Evolutionary conservation across 331 rosid genomes (phyloP), one percentile per base, ranked within the genome.

Genomic region (Arachis monticola): DNA sequence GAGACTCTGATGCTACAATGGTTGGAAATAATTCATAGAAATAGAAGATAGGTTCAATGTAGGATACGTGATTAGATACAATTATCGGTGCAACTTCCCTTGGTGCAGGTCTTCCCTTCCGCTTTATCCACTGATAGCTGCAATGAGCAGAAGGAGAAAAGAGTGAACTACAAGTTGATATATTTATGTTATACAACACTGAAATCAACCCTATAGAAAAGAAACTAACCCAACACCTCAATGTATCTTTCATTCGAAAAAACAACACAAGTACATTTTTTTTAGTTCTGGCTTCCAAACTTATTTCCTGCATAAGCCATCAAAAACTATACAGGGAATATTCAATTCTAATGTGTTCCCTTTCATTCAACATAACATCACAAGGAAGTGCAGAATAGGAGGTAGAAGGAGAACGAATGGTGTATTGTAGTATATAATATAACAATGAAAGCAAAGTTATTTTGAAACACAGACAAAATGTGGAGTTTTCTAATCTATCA

Each of bases 61-160:
- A 95, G 14, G 98, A 95, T 22, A 95, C 89, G 80, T 95, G 99
- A 73, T 95, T 95, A 35, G 99, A 95, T 72, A 95, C 98, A 77
- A 95, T 78, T 44, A 95, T 90, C 2, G 98, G 99, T 75, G 99
- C 96, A 53, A 64, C 55, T 56, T 88, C 96, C 85, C 97, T 86
- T 8, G 93, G 93, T 74, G 94, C 92, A 77, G 99, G 98, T 72
- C 76, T 95, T 75, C 99, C 99, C 75, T 81, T 95, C 82, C 97
- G 88, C 71, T 70, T 86, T 85, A 95, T 92, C 99, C 99, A 95
- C 22, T 95, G 99, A 84, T 95, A 95, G 72, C 99, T 95, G 92
- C 84, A 77, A 70, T 9, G 10, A 55, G 13, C 61, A 61, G 45
- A 70, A 81, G 70, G 51, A 48, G 56, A 68, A 55, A 76, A 72